These are phyloP conservation scores for Sugiyamaella novakii DNA, from an alignment of 1,139 yeast genomes.

Conservation along the genomic window DNA sequence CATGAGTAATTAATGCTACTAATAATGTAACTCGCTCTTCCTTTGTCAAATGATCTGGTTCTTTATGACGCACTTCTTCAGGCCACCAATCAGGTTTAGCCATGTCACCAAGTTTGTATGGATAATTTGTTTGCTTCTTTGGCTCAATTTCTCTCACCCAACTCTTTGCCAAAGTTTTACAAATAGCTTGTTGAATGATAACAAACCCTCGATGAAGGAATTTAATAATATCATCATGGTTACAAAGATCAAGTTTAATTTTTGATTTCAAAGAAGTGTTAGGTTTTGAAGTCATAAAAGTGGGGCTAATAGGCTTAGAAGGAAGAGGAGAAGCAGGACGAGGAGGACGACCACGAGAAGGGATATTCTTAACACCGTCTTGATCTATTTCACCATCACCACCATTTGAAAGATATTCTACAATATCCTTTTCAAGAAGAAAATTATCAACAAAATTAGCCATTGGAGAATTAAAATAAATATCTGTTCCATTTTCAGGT, in stretches of 20 bases:
- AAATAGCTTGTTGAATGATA: conserved; percentile 55
- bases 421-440: conserved; percentile 20
- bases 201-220: conserved; percentile 19
- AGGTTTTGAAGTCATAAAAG: no score
- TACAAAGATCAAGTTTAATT: conserved; percentile 10
- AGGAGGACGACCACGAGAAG: not conserved
- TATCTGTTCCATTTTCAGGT: conserved; percentile 21
- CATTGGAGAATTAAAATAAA: conserved; percentile 24
- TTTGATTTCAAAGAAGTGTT: conserved; percentile 2
- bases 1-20: conserved; percentile 46
- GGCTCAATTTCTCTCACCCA: conserved; percentile 74
- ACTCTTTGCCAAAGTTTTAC: conserved; percentile 63
- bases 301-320: not conserved
- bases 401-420: conserved; percentile 14
- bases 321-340: not conserved
- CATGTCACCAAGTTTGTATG: conserved; percentile 56
- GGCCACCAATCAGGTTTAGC: conserved; percentile 79
- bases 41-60: conserved; percentile 73
- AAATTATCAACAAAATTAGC: conserved; percentile 23
- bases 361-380: not conserved
- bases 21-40: conserved; percentile 55
- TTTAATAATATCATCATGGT: conserved; percentile 11
- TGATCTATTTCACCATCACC: conserved; percentile 1
- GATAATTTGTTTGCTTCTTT: conserved; percentile 61
- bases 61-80: conserved; percentile 55